Percentiles rank a stretch among this genome's conserved stretches.
Evolutionary conservation across 1,284 basidiomycete species (phyloP).

Genomic region (Xerocomus alliaceus): DNA sequence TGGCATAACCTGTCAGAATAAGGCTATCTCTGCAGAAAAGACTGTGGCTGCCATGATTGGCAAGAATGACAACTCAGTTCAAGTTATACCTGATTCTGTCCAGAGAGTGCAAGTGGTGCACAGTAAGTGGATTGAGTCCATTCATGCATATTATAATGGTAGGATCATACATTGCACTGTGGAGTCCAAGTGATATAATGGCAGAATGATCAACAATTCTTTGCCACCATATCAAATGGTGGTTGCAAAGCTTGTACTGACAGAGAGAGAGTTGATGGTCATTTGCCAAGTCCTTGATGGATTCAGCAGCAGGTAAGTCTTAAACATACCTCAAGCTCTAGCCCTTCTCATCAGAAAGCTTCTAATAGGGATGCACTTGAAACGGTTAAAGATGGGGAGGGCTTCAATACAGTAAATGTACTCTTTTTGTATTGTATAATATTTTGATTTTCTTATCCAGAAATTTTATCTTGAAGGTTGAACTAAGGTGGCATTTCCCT

Average conservation of each 20-base stretch:
- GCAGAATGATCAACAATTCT: slow-evolving; percentile 11
- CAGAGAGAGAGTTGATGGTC: neutral
- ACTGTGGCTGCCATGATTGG: neutral
- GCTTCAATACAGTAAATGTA: slow-evolving; percentile 1
- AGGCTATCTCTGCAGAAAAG: slow-evolving; percentile 14
- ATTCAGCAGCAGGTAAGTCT: slow-evolving; percentile 12
- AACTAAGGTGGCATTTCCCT: slow-evolving; percentile 15
- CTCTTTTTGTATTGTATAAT: neutral
- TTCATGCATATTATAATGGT: neutral
- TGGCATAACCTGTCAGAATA: slow-evolving; percentile 10
- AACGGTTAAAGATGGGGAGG: slow-evolving; percentile 10
- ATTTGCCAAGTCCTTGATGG: slow-evolving; percentile 15
- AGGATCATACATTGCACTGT: slow-evolving; percentile 13
- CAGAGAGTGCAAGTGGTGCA: slow-evolving; percentile 5
- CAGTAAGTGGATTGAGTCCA: slow-evolving; percentile 10
- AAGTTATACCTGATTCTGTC: slow-evolving; percentile 1
- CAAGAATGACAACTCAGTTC: neutral
- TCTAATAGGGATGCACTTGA: neutral
- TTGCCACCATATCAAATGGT: slow-evolving; percentile 15
- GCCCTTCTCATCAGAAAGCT: neutral
- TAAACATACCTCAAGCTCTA: neutral
- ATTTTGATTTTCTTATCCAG: neutral
- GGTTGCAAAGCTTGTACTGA: slow-evolving; percentile 4
- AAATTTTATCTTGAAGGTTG: slow-evolving; percentile 20
- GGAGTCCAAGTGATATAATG: slow-evolving; percentile 13